Conservation (phyloP, 257 asterid species). For the Solanum chilense region DNA sequence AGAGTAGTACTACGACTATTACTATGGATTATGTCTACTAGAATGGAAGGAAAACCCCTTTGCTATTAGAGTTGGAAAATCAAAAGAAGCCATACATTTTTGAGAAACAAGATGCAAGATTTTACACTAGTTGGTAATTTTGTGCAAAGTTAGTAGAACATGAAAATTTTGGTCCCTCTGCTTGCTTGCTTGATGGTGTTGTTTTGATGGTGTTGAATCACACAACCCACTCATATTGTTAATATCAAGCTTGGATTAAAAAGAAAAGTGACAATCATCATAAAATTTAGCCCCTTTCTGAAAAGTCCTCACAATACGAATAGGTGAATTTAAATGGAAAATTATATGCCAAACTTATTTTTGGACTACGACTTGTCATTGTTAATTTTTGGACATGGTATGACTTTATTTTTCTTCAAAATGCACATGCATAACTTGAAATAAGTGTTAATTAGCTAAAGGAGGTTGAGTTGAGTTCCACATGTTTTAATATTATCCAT, state of each 20-base stretch:
- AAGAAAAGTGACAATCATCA: no score
- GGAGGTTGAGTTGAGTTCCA: background rate
- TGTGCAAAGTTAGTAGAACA: background rate
- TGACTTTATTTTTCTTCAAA: background rate
- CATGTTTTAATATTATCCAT: background rate
- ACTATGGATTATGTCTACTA: background rate
- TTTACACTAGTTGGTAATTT: background rate
- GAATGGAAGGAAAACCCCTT: background rate
- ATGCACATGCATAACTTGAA: background rate
- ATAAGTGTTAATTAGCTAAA: background rate
- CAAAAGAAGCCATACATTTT: background rate
- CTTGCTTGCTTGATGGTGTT: background rate
- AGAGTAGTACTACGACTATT: background rate
- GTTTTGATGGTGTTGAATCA: background rate
- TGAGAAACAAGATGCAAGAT: background rate
- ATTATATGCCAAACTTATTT: background rate
- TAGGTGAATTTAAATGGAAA: background rate
- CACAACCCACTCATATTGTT: background rate
- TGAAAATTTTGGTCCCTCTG: background rate
- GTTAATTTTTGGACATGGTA: background rate
- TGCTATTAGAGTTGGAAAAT: no score
- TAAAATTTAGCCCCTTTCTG: background rate
- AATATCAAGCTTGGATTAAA: background rate
- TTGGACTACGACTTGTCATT: background rate
- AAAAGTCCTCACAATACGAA: background rate